Evolutionary conservation across 257 asterid species (phyloP), one percentile per base, ranked within the genome.

Genomic region (Penstemon newberryi): DNA sequence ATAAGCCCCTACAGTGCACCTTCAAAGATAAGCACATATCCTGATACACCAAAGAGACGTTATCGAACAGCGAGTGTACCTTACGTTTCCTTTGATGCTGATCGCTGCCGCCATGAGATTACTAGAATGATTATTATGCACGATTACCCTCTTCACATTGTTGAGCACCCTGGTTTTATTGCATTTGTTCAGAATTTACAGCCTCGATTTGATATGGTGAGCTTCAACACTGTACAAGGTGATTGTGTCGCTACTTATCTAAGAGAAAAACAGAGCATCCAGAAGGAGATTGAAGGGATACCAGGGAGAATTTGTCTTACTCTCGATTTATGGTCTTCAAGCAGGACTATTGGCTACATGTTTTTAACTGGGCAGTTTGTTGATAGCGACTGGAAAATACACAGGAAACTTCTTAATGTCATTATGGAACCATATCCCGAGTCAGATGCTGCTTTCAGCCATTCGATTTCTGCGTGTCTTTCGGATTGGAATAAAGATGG

Each of bases 91-190:
- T 88, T 93, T 55, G 96, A 93, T 82, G 84, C 96, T 1, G 96
- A 88, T 47, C 84, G 92, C 18, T 85, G 95, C 82, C 81, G 96
- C 8, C 89, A 78, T 6, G 97, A 93, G 88, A 86, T 93, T 63
- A 79, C 97, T 44, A 75, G 78, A 78, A 93, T 90, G 99, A 87
- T 91, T 53, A 87, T 88, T 53, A 85, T 90, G 96, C 99, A 93
- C 38, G 99, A 93, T 10, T 93, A 90, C 78, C 97, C 97, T 1
- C 95, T 90, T 54, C 96, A 90, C 88, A 90, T 93, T 79, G 97
- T 88, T 10, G 96, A 93, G 75, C 99, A 90, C 73, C 94, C 92
- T 5, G 99, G 96, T 47, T 90, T 93, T 71, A 71, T 87, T 70
- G 83, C 95, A 6, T 93, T 93, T 72, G 86, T 83, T 72, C 97